phyloP scores from a whole-genome alignment of 768 basidiomycete genomes.

The Rhodosporidiobolus odoratus region DNA sequence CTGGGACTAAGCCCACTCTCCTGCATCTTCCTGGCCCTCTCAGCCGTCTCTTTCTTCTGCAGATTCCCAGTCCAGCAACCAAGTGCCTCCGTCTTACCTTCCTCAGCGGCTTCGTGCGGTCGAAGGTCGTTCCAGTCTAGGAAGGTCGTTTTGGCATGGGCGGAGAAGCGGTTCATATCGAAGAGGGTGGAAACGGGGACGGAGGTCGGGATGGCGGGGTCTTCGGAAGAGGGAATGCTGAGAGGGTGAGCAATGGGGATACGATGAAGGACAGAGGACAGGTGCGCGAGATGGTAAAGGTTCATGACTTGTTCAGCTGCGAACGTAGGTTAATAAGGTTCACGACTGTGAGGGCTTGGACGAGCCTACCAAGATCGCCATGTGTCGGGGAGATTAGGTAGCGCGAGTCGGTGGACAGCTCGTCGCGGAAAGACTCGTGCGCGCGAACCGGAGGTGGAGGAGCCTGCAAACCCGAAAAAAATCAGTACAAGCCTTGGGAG shows the following conservation, averaged over 20 bases:
- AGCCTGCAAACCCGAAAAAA: background rate
- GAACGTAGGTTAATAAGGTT: background rate
- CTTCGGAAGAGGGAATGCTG: conserved; percentile 11
- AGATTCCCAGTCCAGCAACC: conserved; percentile 31
- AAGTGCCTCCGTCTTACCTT: conserved; percentile 23
- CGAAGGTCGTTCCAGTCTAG: conserved; percentile 37
- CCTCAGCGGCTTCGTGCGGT: conserved; percentile 19
- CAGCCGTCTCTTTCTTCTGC: background rate
- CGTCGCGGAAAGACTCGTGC: conserved; percentile 35
- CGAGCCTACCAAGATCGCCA: conserved; percentile 24
- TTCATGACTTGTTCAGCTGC: conserved; percentile 35
- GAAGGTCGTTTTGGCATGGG: conserved; percentile 9
- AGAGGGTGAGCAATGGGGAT: conserved; percentile 30
- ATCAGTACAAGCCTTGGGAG: background rate
- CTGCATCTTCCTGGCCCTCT: conserved; percentile 18
- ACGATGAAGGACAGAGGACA: conserved; percentile 21
- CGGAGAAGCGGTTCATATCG: conserved; percentile 30
- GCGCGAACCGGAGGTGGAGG: background rate
- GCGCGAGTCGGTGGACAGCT: conserved; percentile 14
- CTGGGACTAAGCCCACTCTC: conserved; percentile 22
- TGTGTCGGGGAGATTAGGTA: conserved; percentile 28
- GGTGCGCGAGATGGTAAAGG: conserved; percentile 36
- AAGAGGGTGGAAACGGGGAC: conserved; percentile 27
- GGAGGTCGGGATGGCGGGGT: background rate
- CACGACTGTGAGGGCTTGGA: rapidly evolving